A percentile compares a stretch with the other conserved stretches of the same genome.
Evolutionary conservation across 2,329 filamentous ascomycete species (phyloP).

Genomic region (Neodidymelliopsis sp.): DNA sequence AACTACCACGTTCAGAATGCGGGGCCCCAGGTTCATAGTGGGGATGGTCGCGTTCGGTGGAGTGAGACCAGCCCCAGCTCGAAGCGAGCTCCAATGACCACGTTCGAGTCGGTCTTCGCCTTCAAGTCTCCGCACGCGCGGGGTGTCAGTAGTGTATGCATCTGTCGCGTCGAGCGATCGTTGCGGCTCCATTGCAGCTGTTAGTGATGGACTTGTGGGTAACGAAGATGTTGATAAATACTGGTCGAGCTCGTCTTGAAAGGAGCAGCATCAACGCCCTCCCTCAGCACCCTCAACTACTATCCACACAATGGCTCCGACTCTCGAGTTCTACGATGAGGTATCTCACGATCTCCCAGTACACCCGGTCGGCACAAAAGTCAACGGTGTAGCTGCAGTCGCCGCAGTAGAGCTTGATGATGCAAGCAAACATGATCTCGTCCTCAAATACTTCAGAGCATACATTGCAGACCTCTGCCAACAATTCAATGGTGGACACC

Average conservation of each 20-base stretch:
- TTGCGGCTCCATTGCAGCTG: background rate
- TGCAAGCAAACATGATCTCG: constrained; percentile 20
- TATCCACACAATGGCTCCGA: constrained; percentile 14
- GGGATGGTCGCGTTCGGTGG: background rate
- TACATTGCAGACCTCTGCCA: constrained; percentile 18
- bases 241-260: background rate
- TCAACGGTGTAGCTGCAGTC: constrained; percentile 21
- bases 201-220: background rate
- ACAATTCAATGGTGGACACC: constrained; percentile 13
- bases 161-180: constrained; percentile 11
- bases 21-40: background rate
- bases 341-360: constrained; percentile 17
- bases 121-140: background rate
- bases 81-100: constrained; percentile 16
- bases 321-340: constrained; percentile 20
- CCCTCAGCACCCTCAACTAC: background rate
- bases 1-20: background rate
- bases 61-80: background rate
- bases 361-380: constrained; percentile 19
- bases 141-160: background rate
- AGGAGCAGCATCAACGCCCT: background rate
- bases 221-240: constrained; percentile 9
- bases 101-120: background rate
- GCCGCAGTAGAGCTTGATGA: constrained; percentile 15
- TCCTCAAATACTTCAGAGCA: constrained; percentile 21